Evolutionary conservation across 2,329 filamentous ascomycete species (phyloP).

Genomic region (Ophiocordyceps camponoti-rufipedis): DNA sequence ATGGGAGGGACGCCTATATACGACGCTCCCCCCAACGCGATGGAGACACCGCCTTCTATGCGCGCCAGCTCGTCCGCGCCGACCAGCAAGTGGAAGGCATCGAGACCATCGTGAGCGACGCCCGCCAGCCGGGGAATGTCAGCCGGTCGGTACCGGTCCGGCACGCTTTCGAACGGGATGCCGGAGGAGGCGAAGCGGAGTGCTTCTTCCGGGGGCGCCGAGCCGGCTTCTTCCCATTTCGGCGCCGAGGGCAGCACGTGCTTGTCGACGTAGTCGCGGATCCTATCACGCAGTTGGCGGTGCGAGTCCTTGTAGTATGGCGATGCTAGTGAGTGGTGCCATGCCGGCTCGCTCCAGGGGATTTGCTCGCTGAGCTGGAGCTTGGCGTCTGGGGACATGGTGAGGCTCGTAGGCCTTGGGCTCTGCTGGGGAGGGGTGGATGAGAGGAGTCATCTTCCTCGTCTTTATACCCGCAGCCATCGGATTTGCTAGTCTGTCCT

Average conservation of each 20-base stretch:
- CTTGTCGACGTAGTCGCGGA: constrained; percentile 55
- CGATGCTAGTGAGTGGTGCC: constrained; percentile 61
- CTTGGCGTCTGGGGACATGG: not conserved
- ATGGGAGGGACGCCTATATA: constrained; percentile 46
- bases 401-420: not conserved
- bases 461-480: not conserved
- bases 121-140: constrained; percentile 16
- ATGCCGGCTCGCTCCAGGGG: constrained; percentile 72
- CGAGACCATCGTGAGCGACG: constrained; percentile 28
- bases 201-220: constrained; percentile 25
- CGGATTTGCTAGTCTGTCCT: not conserved
- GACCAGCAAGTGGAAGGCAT: constrained; percentile 37
- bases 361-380: constrained; percentile 14
- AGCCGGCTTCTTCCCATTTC: constrained; percentile 43
- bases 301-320: constrained; percentile 72
- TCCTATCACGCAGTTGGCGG: constrained; percentile 44
- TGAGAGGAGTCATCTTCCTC: not conserved
- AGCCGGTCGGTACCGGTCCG: constrained; percentile 15
- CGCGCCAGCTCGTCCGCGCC: constrained; percentile 35
- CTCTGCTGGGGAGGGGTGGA: not conserved
- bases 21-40: constrained; percentile 38
- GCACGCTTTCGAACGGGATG: constrained; percentile 17
- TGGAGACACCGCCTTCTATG: constrained; percentile 36
- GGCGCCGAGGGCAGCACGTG: constrained; percentile 47
- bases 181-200: constrained; percentile 19